Base-by-base conservation (phyloP, 768 basidiomycete genomes). In the Xanthoconium purpureum region DNA sequence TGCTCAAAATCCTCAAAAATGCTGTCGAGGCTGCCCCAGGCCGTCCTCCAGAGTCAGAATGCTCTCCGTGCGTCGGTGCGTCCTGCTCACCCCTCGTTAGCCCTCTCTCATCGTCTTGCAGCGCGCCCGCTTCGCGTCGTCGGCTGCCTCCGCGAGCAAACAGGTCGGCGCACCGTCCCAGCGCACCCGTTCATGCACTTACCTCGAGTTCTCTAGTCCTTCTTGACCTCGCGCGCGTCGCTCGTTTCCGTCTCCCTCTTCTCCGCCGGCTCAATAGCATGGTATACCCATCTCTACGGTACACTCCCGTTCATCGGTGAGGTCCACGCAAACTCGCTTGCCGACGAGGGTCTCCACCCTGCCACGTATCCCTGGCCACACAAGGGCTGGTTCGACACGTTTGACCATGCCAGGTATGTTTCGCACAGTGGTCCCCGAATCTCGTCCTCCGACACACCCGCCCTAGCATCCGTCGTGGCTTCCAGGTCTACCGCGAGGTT, bases 401-500 rank as follows among this genome's bases (percentile, higher is more conserved):
- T 95, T 68, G 95, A 99, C 80, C 97, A 99, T 73, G 84, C 93
- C 59, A 88, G 94, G 96, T 94, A 78, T 72, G 82, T 77, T 77
- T 56, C 52, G 50, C 50, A 42, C 62, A 65, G 37, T 43, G 28
- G 43, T 44, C n/a, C 54, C 58, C 61, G 51, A 37, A 29, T 18
- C 56, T 47, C 50, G 43, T 49, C 20, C 35, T 58, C 57, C 61
- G 48, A 56, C 53, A 50, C 55, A 38, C 36, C 37, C 42, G 52
- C 40, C 36, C 49, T 62, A 96, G 94, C 74, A 95, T 98, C 69
- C 94, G 95, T 66, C 83, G 96, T 69, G 95, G 94, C 39, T 95
- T 91, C 79, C 86, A 90, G 74, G 97, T 99, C 54, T 99, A 99
- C 81, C 92, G 94, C 61, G 96, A 99, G 77, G 97, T 99, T 54